phyloP scores from a whole-genome alignment of 257 asterid genomes.

The Fraxinus quadrangulata region DNA sequence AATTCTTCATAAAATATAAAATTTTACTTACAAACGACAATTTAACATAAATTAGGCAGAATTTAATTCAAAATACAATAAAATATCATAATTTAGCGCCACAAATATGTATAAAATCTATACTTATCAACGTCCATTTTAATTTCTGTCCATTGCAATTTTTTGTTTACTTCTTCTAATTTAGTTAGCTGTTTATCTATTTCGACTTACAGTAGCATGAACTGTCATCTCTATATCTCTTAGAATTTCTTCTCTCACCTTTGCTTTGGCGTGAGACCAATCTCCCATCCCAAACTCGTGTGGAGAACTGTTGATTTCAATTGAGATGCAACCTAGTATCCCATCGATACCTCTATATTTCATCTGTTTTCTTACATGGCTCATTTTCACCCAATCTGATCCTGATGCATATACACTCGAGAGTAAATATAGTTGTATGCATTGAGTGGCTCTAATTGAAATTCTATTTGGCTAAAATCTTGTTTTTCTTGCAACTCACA shows the following conservation, averaged over 20 bases:
- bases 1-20: no score
- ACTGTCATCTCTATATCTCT: no score
- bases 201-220: no score
- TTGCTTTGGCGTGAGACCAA: conserved; percentile 49
- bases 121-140: no score
- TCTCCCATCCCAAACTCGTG: conserved; percentile 25
- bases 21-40: no score
- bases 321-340: conserved; percentile 34
- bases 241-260: conserved; percentile 38
- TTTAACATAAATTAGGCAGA: no score
- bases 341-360: conserved; percentile 28
- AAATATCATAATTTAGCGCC: no score
- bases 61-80: no score
- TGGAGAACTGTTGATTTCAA: conserved; percentile 25
- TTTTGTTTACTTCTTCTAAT: no score
- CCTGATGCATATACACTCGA: conserved; percentile 29
- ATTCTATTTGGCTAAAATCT: conserved; percentile 30
- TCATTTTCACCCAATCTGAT: conserved; percentile 33
- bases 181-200: no score
- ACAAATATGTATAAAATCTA: no score
- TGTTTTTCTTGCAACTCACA: conserved; percentile 28
- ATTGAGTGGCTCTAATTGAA: conserved; percentile 27
- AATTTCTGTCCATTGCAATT: no score
- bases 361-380: conserved; percentile 27
- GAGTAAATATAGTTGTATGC: conserved; percentile 30